phyloP scores from a whole-genome alignment of 1,284 basidiomycete species.

The Exobasidium cylindrosporum region DNA sequence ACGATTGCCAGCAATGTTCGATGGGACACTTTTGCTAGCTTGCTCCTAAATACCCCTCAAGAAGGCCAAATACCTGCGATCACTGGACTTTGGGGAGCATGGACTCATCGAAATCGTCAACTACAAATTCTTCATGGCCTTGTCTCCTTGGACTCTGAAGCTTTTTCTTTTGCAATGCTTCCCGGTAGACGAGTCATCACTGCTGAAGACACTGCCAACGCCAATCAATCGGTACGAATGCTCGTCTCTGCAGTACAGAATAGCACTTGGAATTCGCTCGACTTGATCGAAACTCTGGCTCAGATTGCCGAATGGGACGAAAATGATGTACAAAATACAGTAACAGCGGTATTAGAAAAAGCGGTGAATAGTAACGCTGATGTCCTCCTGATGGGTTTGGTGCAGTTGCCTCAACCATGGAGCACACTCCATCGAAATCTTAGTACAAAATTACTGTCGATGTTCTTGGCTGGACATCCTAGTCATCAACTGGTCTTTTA shows the following conservation, averaged over 20 bases:
- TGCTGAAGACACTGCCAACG: conserved; percentile 28
- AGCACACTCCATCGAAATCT: conserved; percentile 81
- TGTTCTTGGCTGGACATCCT: conserved; percentile 88
- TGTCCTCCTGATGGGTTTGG: conserved; percentile 84
- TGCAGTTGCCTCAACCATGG: conserved; percentile 87
- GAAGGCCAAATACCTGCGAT: conserved; percentile 55
- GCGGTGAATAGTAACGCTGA: conserved; percentile 74
- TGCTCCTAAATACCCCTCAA: conserved; percentile 53
- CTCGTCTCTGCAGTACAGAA: conserved; percentile 71
- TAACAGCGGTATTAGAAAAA: conserved; percentile 50
- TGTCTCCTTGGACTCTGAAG: conserved; percentile 70
- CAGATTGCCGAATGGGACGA: conserved; percentile 90
- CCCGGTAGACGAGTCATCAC: conserved; percentile 40
- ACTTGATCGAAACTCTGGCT: conserved; percentile 78
- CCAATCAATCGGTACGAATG: conserved; percentile 73
- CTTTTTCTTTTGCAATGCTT: conserved; percentile 68
- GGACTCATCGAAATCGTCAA: conserved; percentile 82
- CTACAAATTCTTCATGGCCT: conserved; percentile 82
- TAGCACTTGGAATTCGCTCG: conserved; percentile 89
- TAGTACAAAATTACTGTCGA: conserved; percentile 76
- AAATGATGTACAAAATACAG: conserved; percentile 37
- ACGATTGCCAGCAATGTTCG: conserved; percentile 56
- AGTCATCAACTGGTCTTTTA: conserved; percentile 95
- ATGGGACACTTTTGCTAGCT: conserved; percentile 32
- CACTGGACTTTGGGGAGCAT: conserved; percentile 58